A percentile compares a stretch with the other conserved stretches of the same genome.
These are phyloP conservation scores for Parachaetomium inaequale DNA, from an alignment of 495 filamentous ascomycete genomes.

Conservation along the genomic window DNA sequence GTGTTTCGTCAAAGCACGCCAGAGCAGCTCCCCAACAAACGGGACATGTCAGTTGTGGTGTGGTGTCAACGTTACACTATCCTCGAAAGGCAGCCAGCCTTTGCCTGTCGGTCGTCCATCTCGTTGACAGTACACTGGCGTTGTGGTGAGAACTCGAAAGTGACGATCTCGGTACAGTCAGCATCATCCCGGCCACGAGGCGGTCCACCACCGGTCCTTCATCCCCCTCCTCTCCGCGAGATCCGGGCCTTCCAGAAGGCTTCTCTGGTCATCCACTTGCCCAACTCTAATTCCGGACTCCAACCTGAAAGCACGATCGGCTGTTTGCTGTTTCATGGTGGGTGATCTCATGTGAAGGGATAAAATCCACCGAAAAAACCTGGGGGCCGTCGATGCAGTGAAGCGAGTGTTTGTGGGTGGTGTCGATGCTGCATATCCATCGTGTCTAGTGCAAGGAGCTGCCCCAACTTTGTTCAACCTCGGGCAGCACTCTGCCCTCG, in stretches of 20 bases:
- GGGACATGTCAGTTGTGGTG: neutral
- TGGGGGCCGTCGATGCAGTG: no score
- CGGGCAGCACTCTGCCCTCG: no score
- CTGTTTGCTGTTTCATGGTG: neutral
- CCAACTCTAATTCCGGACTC: neutral
- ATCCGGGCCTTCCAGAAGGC: neutral
- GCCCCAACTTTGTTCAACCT: no score
- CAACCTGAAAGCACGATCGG: neutral
- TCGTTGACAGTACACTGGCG: neutral
- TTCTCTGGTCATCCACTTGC: neutral
- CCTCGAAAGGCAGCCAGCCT: no score
- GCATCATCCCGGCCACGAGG: neutral
- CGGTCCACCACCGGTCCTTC: neutral
- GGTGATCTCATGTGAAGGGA: constrained; percentile 8
- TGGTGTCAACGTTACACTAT: no score
- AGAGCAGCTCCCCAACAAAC: neutral
- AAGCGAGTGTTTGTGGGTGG: no score
- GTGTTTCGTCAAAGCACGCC: neutral
- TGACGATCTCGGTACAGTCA: neutral
- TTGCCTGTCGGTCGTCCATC: no score
- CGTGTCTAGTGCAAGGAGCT: no score
- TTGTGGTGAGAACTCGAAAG: neutral
- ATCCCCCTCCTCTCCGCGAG: neutral
- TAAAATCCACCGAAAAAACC: neutral
- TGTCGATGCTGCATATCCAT: no score